Evolutionary conservation across 768 basidiomycete species (phyloP), one percentile per base, ranked within the genome.

Genomic region (Tulasnella sp.): DNA sequence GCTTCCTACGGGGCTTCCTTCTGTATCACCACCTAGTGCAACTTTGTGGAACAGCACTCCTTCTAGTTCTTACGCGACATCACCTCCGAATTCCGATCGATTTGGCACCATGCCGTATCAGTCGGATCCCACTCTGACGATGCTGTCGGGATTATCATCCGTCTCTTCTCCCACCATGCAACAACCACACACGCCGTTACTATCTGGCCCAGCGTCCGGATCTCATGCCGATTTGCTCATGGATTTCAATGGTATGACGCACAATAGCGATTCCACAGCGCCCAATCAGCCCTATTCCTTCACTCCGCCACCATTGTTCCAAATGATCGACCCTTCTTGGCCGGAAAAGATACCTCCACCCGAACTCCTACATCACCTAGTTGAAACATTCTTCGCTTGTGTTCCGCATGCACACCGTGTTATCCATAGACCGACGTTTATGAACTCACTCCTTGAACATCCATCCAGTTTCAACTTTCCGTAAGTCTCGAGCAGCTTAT

Each of bases 371-470:
- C 21, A 50, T 22, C 57, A 55, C 60, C 53, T 62, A 24, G 51
- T 62, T 5, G 62, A 62, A 8, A 42, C 59, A 31, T 62, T 62
- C 41, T 62, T 62, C 38, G 24, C 49, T 12, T 53, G 45, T 19
- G 61, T 62, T 24, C 60, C 62, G 15, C 43, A 46, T 38, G 62
- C 61, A 9, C n/a, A 22, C 27, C 60, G 51, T 25, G 49, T 62
- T 2, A 10, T 62, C 12, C 62, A 62, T 25, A 41, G 46, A 45
- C 62, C 62, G 22, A 53, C 61, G 25, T 62, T 62, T 31, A 49
- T 62, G 49, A 29, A 48, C 4, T 22, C 49, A 34, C 19, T 61
- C 3, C 15, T 53, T 7, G 27, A 53, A 17, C 29, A 44, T 21
- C 62, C 62, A 3, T 12, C 49, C 27, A 45, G 41, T 8, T 4